Evolutionary conservation across 1,139 yeast genomes (phyloP).

Genomic region (Zygoascus meyerae): DNA sequence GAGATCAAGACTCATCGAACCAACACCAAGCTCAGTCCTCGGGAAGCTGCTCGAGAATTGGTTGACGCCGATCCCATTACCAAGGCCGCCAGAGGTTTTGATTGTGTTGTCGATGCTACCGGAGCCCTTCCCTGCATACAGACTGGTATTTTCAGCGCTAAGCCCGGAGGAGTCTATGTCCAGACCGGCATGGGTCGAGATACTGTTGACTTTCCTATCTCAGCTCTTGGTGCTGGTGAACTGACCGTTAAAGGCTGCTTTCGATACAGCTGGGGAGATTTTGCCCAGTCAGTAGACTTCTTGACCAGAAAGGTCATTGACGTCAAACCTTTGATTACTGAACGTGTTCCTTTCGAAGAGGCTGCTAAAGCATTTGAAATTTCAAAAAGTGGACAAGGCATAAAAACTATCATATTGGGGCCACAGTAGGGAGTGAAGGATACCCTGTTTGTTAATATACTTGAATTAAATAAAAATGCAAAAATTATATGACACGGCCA

Average conservation of each 20-base stretch:
- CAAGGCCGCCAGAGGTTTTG: conserved; percentile 38
- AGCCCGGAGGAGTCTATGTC: conserved; percentile 59
- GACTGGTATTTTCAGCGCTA: conserved; percentile 52
- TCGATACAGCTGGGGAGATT: conserved; percentile 79
- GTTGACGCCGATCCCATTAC: conserved; percentile 25
- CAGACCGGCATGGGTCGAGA: conserved; percentile 71
- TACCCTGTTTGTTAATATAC: not conserved
- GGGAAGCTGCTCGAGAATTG: conserved; percentile 36
- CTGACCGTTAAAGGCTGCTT: conserved; percentile 67
- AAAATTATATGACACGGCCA: not conserved
- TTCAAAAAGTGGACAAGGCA: conserved; percentile 49
- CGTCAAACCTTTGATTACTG: conserved; percentile 66
- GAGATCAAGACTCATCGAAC: conserved; percentile 17
- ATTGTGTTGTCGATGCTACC: conserved; percentile 61
- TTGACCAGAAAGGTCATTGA: conserved; percentile 56
- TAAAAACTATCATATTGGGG: conserved; percentile 58
- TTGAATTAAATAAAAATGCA: not conserved
- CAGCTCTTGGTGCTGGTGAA: conserved; percentile 64
- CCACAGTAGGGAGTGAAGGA: conserved; percentile 14
- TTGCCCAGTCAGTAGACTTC: conserved; percentile 62
- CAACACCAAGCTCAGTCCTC: conserved; percentile 26
- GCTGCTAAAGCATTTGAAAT: conserved; percentile 77
- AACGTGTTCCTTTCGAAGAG: conserved; percentile 64
- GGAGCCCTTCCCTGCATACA: conserved; percentile 64
- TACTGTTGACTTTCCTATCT: conserved; percentile 63